Conservation (phyloP, 2,329 filamentous ascomycete species). For the Neofusicoccum sp. region DNA sequence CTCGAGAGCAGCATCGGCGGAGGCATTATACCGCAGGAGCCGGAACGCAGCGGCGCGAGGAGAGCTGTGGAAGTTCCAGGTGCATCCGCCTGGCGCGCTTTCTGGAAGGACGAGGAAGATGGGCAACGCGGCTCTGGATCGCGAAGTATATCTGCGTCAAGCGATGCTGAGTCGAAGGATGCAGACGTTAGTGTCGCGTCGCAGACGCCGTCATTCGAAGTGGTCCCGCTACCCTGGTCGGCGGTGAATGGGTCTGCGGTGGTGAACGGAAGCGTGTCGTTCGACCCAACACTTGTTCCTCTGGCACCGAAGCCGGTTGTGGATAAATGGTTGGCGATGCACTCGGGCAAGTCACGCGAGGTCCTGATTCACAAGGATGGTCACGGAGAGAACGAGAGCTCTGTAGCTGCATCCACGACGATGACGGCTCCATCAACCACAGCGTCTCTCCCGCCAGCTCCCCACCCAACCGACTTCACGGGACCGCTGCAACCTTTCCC, state of each 20-base stretch:
- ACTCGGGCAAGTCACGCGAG: background rate
- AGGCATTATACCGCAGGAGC: background rate
- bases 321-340: background rate
- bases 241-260: background rate
- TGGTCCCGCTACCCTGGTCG: background rate
- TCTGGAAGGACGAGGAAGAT: background rate
- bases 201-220: background rate
- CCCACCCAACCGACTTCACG: no score
- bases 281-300: background rate
- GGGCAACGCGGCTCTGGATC: no score
- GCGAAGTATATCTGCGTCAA: no score
- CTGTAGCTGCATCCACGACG: no score
- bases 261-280: background rate
- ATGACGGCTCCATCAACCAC: background rate
- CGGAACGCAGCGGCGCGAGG: background rate
- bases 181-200: background rate
- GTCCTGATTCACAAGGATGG: no score
- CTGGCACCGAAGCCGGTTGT: background rate
- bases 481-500: no score
- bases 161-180: background rate
- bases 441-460: background rate
- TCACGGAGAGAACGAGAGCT: no score
- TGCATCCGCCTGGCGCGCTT: background rate
- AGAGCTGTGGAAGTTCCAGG: background rate
- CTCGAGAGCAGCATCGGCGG: background rate